phyloP scores from a whole-genome alignment of 768 basidiomycete genomes.

The Suillus occidentalis region DNA sequence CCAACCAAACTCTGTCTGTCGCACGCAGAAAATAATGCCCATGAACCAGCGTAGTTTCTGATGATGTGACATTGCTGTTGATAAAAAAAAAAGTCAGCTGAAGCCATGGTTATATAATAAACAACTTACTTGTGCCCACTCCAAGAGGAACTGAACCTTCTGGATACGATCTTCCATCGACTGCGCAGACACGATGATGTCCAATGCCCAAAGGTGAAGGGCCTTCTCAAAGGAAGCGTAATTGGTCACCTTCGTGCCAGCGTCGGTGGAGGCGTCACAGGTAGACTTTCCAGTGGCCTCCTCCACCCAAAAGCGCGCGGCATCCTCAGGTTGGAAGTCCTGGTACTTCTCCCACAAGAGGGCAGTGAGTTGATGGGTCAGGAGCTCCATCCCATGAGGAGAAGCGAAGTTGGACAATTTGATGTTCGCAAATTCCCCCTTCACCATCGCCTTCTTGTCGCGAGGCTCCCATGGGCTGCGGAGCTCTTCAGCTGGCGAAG shows the following conservation, averaged over 20 bases:
- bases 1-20: constrained; percentile 39
- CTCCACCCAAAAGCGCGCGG: constrained; percentile 41
- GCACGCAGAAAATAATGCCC: constrained; percentile 42
- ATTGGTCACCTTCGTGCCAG: constrained; percentile 25
- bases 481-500: constrained; percentile 20
- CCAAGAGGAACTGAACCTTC: constrained; percentile 44
- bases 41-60: constrained; percentile 46
- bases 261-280: constrained; percentile 14
- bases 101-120: not conserved
- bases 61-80: constrained; percentile 43
- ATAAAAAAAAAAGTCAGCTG: constrained; percentile 7
- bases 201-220: constrained; percentile 45
- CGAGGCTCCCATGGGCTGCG: constrained; percentile 26
- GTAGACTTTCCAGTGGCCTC: constrained; percentile 21
- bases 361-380: constrained; percentile 48
- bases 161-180: constrained; percentile 22
- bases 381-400: constrained; percentile 38
- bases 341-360: constrained; percentile 38
- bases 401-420: constrained; percentile 37
- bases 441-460: constrained; percentile 30
- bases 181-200: constrained; percentile 25
- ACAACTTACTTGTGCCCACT: constrained; percentile 40
- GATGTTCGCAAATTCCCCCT: constrained; percentile 25
- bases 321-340: constrained; percentile 43
- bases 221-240: constrained; percentile 38